Evolutionary conservation across 2,329 filamentous ascomycete species (phyloP), one percentile per base, ranked within the genome.

Genomic region (Pseudogymnoascus sp.): DNA sequence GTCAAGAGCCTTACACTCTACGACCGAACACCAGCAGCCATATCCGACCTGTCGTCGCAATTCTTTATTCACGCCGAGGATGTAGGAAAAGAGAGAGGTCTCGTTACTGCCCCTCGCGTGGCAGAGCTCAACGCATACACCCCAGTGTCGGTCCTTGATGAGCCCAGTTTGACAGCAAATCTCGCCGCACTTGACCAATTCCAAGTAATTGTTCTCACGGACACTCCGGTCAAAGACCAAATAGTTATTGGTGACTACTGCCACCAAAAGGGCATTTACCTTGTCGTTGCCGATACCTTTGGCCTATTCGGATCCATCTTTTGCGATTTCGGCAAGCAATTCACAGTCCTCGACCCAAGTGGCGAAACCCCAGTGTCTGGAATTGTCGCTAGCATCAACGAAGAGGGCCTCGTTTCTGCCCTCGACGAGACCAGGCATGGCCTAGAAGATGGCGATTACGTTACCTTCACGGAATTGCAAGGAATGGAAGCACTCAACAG

Each of bases 101-200:
- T 86, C 69, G 89, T 91, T 63, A 96, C 93, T 1, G 91, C 89
- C 1, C 93, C 95, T 7, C 87, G 91, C 61, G 89, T 99, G 29
- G 90, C 92, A 45, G 95, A 99, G 77, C 84, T 99, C 69, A 99
- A 99, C 76, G 90, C 92, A 66, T 99, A 99, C 74, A 96, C 93
- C 4, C 95, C 95, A 5, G 89, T 99, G 64, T 84, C 86, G 66
- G 83, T 96, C 65, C 92, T 92, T 75, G 75, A 85, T 67, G 83
- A 84, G 39, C 69, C 78, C 18, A 79, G 86, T 68, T 82, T 97
- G 61, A 88, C 84, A 65, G 84, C 87, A 39, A 86, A 97, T 74
- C 79, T 96, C 57, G 84, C 85, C 62, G 86, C 92, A 76, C 86
- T 97, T 73, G 91, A 96, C 78, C 87, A 89, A 75, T 99, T 91